A percentile compares a stretch with the other conserved stretches of the same genome.
Conservation (phyloP, 495 filamentous ascomycete genomes). For the Penicillium herquei region DNA sequence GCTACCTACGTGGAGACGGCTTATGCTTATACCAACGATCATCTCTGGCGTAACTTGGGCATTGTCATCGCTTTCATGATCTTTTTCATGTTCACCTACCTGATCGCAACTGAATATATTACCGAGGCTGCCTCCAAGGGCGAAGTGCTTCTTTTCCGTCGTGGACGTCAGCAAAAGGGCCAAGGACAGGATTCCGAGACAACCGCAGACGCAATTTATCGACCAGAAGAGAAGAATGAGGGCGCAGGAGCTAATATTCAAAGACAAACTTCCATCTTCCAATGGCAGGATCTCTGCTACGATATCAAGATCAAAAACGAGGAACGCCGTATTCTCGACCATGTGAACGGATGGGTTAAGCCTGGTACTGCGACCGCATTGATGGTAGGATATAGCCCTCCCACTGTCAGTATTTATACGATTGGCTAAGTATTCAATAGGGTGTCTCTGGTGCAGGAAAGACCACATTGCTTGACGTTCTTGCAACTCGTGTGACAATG, state of each 20-base stretch:
- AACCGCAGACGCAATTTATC: constrained; percentile 20
- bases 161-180: constrained; percentile 59
- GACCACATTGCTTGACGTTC: constrained; percentile 60
- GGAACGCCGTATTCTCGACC: constrained; percentile 55
- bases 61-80: constrained; percentile 75
- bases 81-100: constrained; percentile 64
- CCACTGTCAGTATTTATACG: no score
- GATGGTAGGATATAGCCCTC: no score
- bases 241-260: constrained; percentile 20
- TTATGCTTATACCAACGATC: constrained; percentile 57
- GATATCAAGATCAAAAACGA: constrained; percentile 61
- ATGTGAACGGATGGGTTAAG: constrained; percentile 65
- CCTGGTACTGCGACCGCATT: constrained; percentile 66
- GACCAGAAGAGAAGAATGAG: constrained; percentile 19
- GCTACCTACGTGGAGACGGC: constrained; percentile 63
- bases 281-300: constrained; percentile 72
- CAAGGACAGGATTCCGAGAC: constrained; percentile 29
- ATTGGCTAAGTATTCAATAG: no score
- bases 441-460: constrained; percentile 65
- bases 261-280: constrained; percentile 59
- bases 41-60: constrained; percentile 82
- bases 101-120: constrained; percentile 71
- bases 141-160: constrained; percentile 83
- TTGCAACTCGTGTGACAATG: constrained; percentile 52
- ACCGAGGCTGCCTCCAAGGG: constrained; percentile 79